Conservation (phyloP, 2,329 filamentous ascomycete species). For the Stemphylium beticola region DNA sequence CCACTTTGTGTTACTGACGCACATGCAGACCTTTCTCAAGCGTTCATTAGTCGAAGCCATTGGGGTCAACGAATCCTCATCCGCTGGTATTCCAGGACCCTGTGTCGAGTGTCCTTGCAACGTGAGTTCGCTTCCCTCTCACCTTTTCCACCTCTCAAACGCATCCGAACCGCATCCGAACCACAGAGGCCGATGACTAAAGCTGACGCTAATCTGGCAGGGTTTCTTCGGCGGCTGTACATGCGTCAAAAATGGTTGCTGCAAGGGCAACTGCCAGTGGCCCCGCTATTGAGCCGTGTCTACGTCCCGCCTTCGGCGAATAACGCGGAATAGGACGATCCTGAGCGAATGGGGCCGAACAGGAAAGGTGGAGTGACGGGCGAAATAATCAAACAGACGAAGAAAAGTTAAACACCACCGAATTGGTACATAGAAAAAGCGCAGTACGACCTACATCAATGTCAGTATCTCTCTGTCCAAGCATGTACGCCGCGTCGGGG, state of each 20-base stretch:
- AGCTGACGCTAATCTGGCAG: not conserved
- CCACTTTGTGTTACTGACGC: not conserved
- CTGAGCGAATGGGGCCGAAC: not conserved
- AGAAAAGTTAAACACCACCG: no score
- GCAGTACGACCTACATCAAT: no score
- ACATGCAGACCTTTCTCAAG: not conserved
- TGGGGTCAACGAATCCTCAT: not conserved
- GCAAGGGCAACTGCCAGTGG: not conserved
- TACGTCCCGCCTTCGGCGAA: not conserved
- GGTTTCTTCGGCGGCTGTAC: not conserved
- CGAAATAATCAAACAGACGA: no score
- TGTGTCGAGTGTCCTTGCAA: constrained; percentile 1
- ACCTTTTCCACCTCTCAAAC: no score
- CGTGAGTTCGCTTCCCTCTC: not conserved
- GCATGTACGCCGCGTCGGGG: no score
- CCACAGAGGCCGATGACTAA: no score
- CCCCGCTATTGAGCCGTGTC: not conserved
- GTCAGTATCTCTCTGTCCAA: no score
- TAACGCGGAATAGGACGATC: not conserved
- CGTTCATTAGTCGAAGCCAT: not conserved
- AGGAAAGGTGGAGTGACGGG: not conserved
- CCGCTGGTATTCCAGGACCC: not conserved
- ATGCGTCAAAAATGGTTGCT: not conserved
- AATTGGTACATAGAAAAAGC: not conserved
- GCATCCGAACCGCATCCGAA: not conserved